These are phyloP conservation scores for Sclerotinia spermophila DNA, from an alignment of 2,329 filamentous ascomycete genomes.

Conservation along the genomic window DNA sequence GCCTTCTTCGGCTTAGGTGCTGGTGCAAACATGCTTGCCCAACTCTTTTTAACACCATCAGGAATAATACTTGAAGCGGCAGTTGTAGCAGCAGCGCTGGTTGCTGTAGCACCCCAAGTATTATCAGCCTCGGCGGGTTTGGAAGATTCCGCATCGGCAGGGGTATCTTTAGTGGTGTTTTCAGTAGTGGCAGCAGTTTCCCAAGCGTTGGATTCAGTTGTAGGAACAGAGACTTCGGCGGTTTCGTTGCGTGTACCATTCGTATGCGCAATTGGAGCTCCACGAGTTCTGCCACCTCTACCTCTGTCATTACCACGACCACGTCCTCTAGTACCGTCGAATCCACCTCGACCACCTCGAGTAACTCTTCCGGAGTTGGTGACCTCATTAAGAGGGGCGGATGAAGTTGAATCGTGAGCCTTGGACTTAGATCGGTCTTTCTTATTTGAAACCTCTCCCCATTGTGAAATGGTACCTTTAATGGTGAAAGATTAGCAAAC, in stretches of 20 bases:
- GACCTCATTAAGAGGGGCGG: conserved; percentile 50
- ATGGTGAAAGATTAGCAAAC: conserved; percentile 16
- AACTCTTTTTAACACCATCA: conserved; percentile 53
- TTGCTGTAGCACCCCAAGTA: conserved; percentile 38
- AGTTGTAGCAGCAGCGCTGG: conserved; percentile 37
- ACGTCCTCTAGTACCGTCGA: conserved; percentile 59
- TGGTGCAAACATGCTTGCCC: conserved; percentile 72
- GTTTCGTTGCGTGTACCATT: conserved; percentile 62
- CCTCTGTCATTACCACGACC: conserved; percentile 60
- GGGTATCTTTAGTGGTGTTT: background rate
- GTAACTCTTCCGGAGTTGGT: conserved; percentile 46
- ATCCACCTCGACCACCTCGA: conserved; percentile 56
- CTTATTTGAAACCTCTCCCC: conserved; percentile 80
- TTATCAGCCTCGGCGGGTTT: conserved; percentile 38
- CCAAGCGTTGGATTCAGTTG: conserved; percentile 66
- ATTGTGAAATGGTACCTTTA: conserved; percentile 73
- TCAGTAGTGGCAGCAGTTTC: conserved; percentile 45
- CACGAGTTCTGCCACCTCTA: conserved; percentile 56
- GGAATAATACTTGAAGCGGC: conserved; percentile 39
- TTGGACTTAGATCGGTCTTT: conserved; percentile 72
- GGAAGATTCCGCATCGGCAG: conserved; percentile 30
- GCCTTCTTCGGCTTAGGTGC: conserved; percentile 51
- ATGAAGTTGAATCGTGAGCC: conserved; percentile 51
- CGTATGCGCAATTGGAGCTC: conserved; percentile 57
- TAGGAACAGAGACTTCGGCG: conserved; percentile 60